Percentiles rank a stretch among this genome's conserved stretches.
Evolutionary conservation across 306 rosid genomes (phyloP).

Genomic region (cucumber (Cucumis sativus)): DNA sequence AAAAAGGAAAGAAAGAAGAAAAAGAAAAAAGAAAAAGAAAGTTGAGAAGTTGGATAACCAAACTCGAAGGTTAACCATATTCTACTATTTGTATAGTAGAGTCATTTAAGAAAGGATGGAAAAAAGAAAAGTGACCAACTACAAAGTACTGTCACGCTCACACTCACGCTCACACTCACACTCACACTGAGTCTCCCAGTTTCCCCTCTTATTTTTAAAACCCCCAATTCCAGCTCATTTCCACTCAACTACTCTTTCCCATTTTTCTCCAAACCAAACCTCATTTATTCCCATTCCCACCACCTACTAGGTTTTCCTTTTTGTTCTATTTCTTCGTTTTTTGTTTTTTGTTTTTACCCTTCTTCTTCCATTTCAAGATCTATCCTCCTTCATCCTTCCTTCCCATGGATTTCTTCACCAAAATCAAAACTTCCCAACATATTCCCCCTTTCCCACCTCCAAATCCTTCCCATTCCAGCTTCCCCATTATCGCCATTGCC

Average conservation of each 20-base stretch:
- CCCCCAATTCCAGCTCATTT: background rate
- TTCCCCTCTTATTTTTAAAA: background rate
- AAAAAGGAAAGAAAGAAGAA: too few species aligned
- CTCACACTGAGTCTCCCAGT: constrained; percentile 3
- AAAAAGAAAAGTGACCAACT: background rate
- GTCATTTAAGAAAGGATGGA: background rate
- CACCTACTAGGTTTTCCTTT: background rate
- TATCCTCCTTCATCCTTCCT: constrained; percentile 4
- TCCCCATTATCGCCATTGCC: constrained; percentile 88
- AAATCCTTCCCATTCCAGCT: constrained; percentile 36
- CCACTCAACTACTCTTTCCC: background rate
- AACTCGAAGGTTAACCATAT: background rate
- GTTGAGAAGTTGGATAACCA: background rate
- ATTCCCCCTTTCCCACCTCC: constrained; percentile 40
- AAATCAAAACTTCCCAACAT: constrained; percentile 30
- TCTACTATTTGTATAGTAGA: background rate
- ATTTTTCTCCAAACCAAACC: background rate
- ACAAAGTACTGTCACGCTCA: constrained; percentile 8
- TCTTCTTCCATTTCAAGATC: constrained; percentile 35
- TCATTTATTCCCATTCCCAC: constrained; percentile 12
- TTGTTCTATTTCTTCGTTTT: background rate
- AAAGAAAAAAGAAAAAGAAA: too few species aligned
- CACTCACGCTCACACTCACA: constrained; percentile 6
- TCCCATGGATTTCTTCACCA: constrained; percentile 52
- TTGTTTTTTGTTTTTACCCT: too few species aligned